Evolutionary conservation across 2,329 filamentous ascomycete species (phyloP), one percentile per base, ranked within the genome.

Genomic region (Colletotrichum falcatum): DNA sequence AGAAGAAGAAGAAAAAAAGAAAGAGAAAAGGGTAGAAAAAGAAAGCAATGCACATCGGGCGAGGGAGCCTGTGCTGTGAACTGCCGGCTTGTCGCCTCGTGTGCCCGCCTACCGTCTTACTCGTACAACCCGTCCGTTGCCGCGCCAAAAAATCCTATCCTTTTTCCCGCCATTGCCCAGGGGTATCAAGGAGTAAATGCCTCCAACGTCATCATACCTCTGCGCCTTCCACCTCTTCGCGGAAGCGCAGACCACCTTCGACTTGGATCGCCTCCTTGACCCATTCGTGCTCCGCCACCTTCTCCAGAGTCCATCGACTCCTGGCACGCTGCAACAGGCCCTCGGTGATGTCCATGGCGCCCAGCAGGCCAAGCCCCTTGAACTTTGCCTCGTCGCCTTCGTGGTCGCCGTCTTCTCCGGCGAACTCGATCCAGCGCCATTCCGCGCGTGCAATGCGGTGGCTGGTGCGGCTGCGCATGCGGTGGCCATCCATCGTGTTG

Each of bases 371-470:
- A 60, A 84, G 85, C 7, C 87, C 89, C 67, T 88, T 87, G 73
- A 91, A 90, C 72, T 88, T 90, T 74, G 79, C 85, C 72, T 84
- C 82, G 74, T 89, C 85, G 3, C 86, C 86, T 59, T 97, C 94
- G 86, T 97, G 96, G 65, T 97, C 94, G 44, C 94, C 94, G 65
- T 97, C 93, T 14, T 92, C 90, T 67, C 94, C 91, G 1, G 91
- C 94, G 78, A 92, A 97, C 71, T 92, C 90, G 72, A 94, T 90
- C 96, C 96, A 99, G 58, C 92, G 90, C 96, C 96, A 99, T 78
- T 99, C 96, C 61, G 95, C 93, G 44, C 96, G 88, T 2, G 96
- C 96, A 72, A 99, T 98, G n/a, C 95, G 91, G 79, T 99, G 96
- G 62, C 92, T 95, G 0, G 94, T 95, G 65, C 94, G 87, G 75